These are phyloP conservation scores for Xylaria digitata DNA, from an alignment of 2,329 filamentous ascomycete species.

Conservation along the genomic window DNA sequence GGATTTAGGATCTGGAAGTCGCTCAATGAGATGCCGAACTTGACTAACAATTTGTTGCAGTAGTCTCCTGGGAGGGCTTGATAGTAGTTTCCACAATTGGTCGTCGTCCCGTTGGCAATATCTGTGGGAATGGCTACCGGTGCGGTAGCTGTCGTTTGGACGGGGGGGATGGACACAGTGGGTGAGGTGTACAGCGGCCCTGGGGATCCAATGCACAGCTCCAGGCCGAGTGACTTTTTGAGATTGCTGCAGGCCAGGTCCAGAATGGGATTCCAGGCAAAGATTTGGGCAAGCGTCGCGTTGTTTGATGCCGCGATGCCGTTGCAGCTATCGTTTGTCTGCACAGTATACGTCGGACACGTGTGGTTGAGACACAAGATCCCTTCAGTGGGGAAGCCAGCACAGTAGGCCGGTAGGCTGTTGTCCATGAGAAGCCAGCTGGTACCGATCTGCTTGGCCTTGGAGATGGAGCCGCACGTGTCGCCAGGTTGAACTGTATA, in stretches of 20 bases:
- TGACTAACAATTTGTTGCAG: conserved; percentile 48
- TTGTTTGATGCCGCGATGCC: conserved; percentile 33
- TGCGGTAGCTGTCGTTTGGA: conserved; percentile 13
- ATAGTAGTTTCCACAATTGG: conserved; percentile 49
- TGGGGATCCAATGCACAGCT: conserved; percentile 42
- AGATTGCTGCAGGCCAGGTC: conserved; percentile 42
- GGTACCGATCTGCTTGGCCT: conserved; percentile 28
- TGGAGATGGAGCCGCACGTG: conserved; percentile 32
- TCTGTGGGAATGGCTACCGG: conserved; percentile 44
- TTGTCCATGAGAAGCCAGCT: conserved; percentile 38
- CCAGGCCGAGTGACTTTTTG: conserved; percentile 33
- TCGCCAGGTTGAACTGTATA: conserved; percentile 29
- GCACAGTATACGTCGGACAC: conserved; percentile 34
- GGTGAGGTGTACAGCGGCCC: conserved; percentile 25
- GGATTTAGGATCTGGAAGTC: conserved; percentile 53
- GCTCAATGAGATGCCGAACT: conserved; percentile 47
- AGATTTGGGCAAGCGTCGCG: conserved; percentile 40
- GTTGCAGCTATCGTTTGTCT: conserved; percentile 8
- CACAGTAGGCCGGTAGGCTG: conserved; percentile 26
- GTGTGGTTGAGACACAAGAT: conserved; percentile 24
- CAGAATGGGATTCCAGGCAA: conserved; percentile 44
- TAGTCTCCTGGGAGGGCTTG: conserved; percentile 49
- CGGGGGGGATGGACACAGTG: not conserved
- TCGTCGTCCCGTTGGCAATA: conserved; percentile 41
- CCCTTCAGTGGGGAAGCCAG: conserved; percentile 23